A percentile compares a stretch with the other conserved stretches of the same genome.
These are phyloP conservation scores for Coriolopsis trogii DNA, from an alignment of 1,284 basidiomycete genomes.

Conservation along the genomic window DNA sequence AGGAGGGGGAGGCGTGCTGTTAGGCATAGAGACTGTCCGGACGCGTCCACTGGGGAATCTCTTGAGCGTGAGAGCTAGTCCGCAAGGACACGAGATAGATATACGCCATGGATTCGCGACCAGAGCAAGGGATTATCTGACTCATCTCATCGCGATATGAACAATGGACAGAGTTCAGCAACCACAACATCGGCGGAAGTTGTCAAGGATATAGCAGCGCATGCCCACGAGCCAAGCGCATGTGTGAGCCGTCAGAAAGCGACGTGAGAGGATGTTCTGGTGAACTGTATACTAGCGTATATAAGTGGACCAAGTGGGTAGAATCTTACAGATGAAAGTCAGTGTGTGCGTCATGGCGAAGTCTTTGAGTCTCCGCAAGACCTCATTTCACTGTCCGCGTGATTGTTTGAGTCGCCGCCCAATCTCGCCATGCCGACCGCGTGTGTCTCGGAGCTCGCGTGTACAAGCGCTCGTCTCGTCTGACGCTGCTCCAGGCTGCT, in stretches of 20 bases:
- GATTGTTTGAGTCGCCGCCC: conserved; percentile 13
- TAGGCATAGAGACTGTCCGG: conserved; percentile 10
- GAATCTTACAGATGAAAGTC: too few species aligned
- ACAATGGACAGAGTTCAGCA: neutral
- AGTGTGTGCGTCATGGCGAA: too few species aligned
- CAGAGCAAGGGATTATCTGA: neutral
- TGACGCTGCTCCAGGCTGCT: neutral
- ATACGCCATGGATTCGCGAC: neutral
- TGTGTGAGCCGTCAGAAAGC: too few species aligned
- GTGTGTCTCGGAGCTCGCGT: conserved; percentile 4
- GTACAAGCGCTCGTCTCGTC: too few species aligned
- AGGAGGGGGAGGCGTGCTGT: conserved; percentile 49
- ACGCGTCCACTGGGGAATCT: neutral
- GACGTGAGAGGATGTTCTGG: too few species aligned
- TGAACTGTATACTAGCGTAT: too few species aligned
- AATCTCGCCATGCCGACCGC: conserved; percentile 20
- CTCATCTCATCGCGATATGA: conserved; percentile 5
- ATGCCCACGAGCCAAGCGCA: too few species aligned
- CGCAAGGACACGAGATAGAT: neutral
- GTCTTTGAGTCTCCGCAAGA: conserved; percentile 6
- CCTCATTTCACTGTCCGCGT: neutral
- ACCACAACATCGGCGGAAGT: too few species aligned
- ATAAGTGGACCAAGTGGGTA: too few species aligned
- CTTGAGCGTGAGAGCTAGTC: neutral
- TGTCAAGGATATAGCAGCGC: too few species aligned